Evolutionary conservation across 2,329 filamentous ascomycete species (phyloP).

Genomic region (Zymoseptoria pseudotritici): DNA sequence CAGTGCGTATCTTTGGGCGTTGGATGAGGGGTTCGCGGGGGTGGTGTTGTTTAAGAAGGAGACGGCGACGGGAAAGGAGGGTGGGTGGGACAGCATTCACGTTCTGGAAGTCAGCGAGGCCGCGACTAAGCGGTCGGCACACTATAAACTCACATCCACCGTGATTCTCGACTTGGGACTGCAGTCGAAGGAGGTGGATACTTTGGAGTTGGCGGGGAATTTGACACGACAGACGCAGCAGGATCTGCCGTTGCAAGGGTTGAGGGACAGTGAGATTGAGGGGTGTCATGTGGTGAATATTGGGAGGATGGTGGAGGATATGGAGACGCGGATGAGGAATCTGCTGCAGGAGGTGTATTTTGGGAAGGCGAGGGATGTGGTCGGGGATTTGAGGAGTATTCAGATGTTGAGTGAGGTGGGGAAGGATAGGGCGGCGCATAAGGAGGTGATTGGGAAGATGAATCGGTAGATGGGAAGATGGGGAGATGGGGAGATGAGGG

Average conservation of each 20-base stretch:
- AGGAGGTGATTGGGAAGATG: constrained; percentile 69
- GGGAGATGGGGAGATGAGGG: too few species aligned
- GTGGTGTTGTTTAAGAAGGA: constrained; percentile 94
- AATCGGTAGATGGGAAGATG: not conserved
- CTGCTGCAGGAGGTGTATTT: constrained; percentile 98
- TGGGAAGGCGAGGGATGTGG: constrained; percentile 97
- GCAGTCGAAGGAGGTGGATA: constrained; percentile 60
- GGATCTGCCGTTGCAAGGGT: constrained; percentile 62
- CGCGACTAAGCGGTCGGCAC: constrained; percentile 70
- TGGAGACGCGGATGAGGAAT: constrained; percentile 99
- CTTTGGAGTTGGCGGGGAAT: constrained; percentile 90
- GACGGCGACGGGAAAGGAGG: constrained; percentile 35
- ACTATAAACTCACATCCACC: constrained; percentile 96
- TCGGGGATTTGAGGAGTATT: constrained; percentile 87
- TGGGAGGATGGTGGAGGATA: constrained; percentile 89
- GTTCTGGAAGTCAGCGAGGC: constrained; percentile 90
- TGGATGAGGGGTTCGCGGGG: constrained; percentile 95
- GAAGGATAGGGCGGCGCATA: constrained; percentile 74
- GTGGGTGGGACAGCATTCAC: constrained; percentile 94
- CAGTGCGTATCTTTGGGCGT: constrained; percentile 95
- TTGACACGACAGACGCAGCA: constrained; percentile 96
- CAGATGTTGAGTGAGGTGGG: constrained; percentile 76
- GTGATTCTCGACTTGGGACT: constrained; percentile 85
- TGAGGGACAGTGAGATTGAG: constrained; percentile 58
- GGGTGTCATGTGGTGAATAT: constrained; percentile 94